A percentile compares a stretch with the other conserved stretches of the same genome.
phyloP scores from a whole-genome alignment of 176 grass and related monocot species.

The Tuctoria greenei region DNA sequence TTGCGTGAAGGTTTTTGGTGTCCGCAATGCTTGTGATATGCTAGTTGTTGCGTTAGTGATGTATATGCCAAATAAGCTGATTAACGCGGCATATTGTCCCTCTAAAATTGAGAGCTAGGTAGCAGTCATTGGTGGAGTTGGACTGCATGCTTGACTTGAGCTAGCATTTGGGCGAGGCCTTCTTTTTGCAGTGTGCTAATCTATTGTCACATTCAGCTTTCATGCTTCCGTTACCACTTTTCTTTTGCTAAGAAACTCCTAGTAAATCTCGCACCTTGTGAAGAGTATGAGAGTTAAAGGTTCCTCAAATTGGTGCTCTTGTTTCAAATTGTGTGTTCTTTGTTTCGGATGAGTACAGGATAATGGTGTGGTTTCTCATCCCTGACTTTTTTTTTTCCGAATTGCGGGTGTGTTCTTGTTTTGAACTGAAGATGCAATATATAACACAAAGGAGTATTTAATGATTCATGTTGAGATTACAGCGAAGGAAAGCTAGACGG shows the following conservation, averaged over 20 bases:
- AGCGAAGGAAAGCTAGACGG: constrained; percentile 17
- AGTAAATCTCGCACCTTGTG: constrained; percentile 25
- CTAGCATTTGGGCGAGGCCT: constrained; percentile 17
- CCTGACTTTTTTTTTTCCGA: background rate
- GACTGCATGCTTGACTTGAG: constrained; percentile 43
- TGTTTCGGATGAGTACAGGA: constrained; percentile 4
- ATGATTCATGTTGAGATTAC: background rate
- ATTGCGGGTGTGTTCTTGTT: too few species aligned
- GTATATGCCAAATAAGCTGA: too few species aligned
- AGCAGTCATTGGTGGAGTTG: too few species aligned
- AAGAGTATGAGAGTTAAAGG: background rate
- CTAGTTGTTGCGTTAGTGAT: too few species aligned
- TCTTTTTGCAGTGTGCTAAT: constrained; percentile 34
- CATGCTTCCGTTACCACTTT: constrained; percentile 18
- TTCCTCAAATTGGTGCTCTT: constrained; percentile 5
- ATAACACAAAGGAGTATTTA: too few species aligned
- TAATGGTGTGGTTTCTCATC: constrained; percentile 26
- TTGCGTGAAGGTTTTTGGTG: too few species aligned
- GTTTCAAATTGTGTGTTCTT: constrained; percentile 25
- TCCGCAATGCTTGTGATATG: too few species aligned
- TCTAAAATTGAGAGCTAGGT: too few species aligned
- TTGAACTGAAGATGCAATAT: too few species aligned
- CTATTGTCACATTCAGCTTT: constrained; percentile 34
- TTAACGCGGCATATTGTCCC: too few species aligned
- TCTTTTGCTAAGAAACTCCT: constrained; percentile 21